phyloP scores from a whole-genome alignment of 2,329 filamentous ascomycete genomes.

The Amesomyces nigricolor region DNA sequence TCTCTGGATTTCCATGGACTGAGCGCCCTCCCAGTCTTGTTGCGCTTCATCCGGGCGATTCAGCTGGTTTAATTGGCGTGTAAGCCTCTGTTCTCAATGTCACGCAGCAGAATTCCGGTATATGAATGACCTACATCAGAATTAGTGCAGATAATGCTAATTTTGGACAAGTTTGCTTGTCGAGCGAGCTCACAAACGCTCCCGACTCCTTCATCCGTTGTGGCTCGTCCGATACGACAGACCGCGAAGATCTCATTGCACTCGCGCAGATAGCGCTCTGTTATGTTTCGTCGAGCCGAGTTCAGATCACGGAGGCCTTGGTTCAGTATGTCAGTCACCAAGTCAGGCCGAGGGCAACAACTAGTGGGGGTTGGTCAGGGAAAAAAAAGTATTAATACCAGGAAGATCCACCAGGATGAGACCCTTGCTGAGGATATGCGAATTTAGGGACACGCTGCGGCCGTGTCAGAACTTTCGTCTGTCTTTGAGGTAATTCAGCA shows the following conservation, averaged over 20 bases:
- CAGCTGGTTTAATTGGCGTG: no score
- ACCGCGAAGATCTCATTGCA: constrained; percentile 46
- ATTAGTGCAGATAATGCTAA: constrained; percentile 40
- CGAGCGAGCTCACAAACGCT: constrained; percentile 38
- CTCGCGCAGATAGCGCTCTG: constrained; percentile 39
- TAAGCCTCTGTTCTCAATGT: no score
- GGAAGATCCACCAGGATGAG: constrained; percentile 45
- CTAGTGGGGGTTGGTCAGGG: no score
- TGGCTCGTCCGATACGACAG: constrained; percentile 37
- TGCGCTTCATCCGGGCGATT: constrained; percentile 32
- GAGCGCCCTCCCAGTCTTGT: constrained; percentile 30
- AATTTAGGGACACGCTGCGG: constrained; percentile 38
- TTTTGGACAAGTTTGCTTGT: constrained; percentile 34
- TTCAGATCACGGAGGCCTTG: constrained; percentile 44
- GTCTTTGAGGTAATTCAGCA: not conserved
- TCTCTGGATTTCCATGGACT: constrained; percentile 5
- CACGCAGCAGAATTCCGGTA: no score
- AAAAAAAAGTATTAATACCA: no score
- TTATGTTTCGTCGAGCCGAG: constrained; percentile 38
- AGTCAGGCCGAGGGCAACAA: no score
- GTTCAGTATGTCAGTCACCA: not conserved
- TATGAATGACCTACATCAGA: constrained; percentile 31
- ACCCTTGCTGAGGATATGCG: constrained; percentile 43
- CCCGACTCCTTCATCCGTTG: constrained; percentile 37
- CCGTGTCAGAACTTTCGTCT: constrained; percentile 10